phyloP scores from a whole-genome alignment of 495 filamentous ascomycete genomes.

The Barbatosphaeria neglecta region DNA sequence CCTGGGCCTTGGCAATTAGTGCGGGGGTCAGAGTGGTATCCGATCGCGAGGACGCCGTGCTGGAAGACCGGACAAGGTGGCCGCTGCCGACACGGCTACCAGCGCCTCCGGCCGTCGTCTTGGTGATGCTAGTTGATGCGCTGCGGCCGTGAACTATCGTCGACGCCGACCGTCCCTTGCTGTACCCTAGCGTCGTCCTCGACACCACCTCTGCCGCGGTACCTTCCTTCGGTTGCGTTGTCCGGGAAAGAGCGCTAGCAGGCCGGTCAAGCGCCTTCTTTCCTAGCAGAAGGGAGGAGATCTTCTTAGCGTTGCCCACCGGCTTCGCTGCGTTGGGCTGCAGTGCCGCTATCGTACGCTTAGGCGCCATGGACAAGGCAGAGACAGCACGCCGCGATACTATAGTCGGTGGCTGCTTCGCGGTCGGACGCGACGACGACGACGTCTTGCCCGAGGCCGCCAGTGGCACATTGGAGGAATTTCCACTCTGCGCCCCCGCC shows the following conservation, averaged over 20 bases:
- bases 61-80: constrained; percentile 18
- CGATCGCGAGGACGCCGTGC: constrained; percentile 29
- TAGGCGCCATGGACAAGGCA: constrained; percentile 26
- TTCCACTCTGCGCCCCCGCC: not conserved
- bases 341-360: constrained; percentile 15
- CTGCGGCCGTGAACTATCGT: constrained; percentile 20
- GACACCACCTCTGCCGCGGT: constrained; percentile 55
- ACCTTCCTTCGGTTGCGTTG: constrained; percentile 31
- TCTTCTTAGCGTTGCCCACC: constrained; percentile 16
- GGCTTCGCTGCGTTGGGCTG: constrained; percentile 14
- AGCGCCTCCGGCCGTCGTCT: constrained; percentile 3
- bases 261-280: constrained; percentile 25
- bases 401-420: constrained; percentile 28
- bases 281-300: constrained; percentile 25
- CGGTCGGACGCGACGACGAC: constrained; percentile 5
- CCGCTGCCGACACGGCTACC: too few relatives aligned
- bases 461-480: not conserved
- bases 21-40: constrained; percentile 41
- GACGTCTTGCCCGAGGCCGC: constrained; percentile 4
- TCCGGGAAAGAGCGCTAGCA: constrained; percentile 19
- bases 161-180: constrained; percentile 58
- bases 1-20: constrained; percentile 21
- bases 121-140: constrained; percentile 1
- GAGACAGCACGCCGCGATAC: constrained; percentile 26
- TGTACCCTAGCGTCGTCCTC: constrained; percentile 68